Conservation (phyloP, 1,284 basidiomycete species). For the Malassezia obtusa region DNA sequence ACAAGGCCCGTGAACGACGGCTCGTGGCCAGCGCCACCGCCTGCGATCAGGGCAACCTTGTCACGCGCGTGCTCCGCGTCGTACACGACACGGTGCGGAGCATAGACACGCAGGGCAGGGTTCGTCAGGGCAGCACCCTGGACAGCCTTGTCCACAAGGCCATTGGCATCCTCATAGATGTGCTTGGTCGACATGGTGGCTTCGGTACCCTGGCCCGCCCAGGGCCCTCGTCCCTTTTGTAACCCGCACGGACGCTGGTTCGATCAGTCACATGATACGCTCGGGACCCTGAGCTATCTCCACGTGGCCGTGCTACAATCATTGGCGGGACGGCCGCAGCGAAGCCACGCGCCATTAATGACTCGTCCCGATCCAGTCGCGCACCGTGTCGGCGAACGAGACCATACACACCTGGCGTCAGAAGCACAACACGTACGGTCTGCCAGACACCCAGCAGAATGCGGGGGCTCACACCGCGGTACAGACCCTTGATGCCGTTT, state of each 20-base stretch:
- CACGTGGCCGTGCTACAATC: neutral
- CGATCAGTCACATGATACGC: conserved; percentile 2
- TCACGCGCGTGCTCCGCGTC: conserved; percentile 41
- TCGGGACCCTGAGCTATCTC: neutral
- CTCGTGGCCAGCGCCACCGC: conserved; percentile 52
- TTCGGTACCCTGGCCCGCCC: neutral
- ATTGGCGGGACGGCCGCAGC: too few species aligned
- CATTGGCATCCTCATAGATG: conserved; percentile 38
- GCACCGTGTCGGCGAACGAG: conserved; percentile 83
- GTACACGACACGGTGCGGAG: conserved; percentile 45
- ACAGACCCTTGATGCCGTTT: conserved; percentile 91
- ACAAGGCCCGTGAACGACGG: conserved; percentile 49
- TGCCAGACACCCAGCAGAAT: conserved; percentile 95
- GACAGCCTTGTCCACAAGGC: conserved; percentile 43
- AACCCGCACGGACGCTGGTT: neutral
- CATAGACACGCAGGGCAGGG: conserved; percentile 40
- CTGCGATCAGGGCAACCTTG: conserved; percentile 51
- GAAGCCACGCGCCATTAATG: neutral
- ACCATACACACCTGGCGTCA: conserved; percentile 71
- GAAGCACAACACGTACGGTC: conserved; percentile 50
- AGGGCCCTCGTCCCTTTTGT: neutral
- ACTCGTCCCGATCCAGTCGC: conserved; percentile 19
- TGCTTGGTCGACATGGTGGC: conserved; percentile 46
- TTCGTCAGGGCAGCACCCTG: conserved; percentile 41
- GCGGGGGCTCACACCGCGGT: conserved; percentile 92